Percentiles rank a stretch among this genome's conserved stretches.
Conservation (phyloP, 2,329 filamentous ascomycete genomes). For the Arthrobotrys conoides region DNA sequence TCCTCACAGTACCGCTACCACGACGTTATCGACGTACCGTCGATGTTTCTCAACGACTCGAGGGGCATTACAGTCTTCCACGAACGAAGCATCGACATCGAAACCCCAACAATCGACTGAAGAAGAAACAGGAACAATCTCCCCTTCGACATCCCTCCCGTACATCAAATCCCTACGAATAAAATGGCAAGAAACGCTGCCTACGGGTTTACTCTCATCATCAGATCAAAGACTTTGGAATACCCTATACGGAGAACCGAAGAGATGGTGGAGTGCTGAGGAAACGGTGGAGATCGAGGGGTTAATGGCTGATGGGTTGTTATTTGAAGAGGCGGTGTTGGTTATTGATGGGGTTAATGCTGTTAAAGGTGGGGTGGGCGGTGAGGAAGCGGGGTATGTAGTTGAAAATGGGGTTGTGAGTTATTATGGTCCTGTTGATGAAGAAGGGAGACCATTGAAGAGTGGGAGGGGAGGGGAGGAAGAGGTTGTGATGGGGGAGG, state of each 20-base stretch:
- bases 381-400: slow-evolving; percentile 31
- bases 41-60: background rate
- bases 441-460: slow-evolving; percentile 37
- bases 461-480: background rate
- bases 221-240: slow-evolving; percentile 45
- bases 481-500: background rate
- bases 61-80: background rate
- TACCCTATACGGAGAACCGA: slow-evolving; percentile 52
- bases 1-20: background rate
- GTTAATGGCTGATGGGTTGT: slow-evolving; percentile 38
- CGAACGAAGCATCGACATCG: background rate
- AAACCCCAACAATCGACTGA: background rate
- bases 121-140: background rate
- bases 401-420: slow-evolving; percentile 48
- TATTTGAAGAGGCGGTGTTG: slow-evolving; percentile 51
- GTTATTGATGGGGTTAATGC: slow-evolving; percentile 40
- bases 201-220: slow-evolving; percentile 3
- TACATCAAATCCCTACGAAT: slow-evolving; percentile 31
- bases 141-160: slow-evolving; percentile 6
- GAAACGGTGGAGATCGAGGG: slow-evolving; percentile 38
- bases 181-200: slow-evolving; percentile 54
- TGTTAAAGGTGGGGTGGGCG: background rate
- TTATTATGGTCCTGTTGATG: slow-evolving; percentile 52
- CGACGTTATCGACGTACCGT: background rate
- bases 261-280: slow-evolving; percentile 35